phyloP scores from a whole-genome alignment of 805 yeast genomes.

The Pichia ethanolica region DNA sequence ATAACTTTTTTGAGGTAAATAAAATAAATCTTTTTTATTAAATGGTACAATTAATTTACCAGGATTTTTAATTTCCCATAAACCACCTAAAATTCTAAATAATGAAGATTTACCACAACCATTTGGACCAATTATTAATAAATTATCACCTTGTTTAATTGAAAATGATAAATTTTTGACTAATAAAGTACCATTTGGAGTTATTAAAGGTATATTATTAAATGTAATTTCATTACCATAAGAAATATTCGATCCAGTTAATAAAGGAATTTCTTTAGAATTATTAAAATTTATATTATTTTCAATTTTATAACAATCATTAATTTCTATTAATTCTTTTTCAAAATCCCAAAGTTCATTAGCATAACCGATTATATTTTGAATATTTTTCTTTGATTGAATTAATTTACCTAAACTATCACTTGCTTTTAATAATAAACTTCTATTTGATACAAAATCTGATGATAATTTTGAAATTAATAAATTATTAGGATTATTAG shows the following conservation, averaged over 20 bases:
- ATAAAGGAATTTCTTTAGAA: slow-evolving; percentile 13
- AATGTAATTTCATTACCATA: slow-evolving; percentile 63
- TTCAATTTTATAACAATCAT: slow-evolving; percentile 22
- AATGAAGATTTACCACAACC: slow-evolving; percentile 94
- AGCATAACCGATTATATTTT: slow-evolving; percentile 79
- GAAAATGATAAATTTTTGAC: slow-evolving; percentile 61
- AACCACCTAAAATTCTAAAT: slow-evolving; percentile 83
- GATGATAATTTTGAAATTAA: slow-evolving; percentile 44
- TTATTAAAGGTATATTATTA: slow-evolving; percentile 67
- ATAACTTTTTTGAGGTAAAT: slow-evolving; percentile 89
- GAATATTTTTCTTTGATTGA: slow-evolving; percentile 74
- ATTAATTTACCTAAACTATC: slow-evolving; percentile 84
- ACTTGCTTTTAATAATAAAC: slow-evolving; percentile 75
- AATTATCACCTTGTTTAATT: slow-evolving; percentile 73
- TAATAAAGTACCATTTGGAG: slow-evolving; percentile 76
- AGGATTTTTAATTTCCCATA: slow-evolving; percentile 71
- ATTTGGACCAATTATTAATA: slow-evolving; percentile 89
- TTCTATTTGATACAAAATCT: slow-evolving; percentile 82
- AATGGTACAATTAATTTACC: slow-evolving; percentile 59
- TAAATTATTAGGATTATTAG: not conserved
- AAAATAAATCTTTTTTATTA: slow-evolving; percentile 62
- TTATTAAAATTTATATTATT: slow-evolving; percentile 7
- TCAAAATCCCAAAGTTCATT: slow-evolving; percentile 66
- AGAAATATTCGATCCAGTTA: slow-evolving; percentile 27
- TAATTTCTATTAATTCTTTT: slow-evolving; percentile 48